phyloP scores from a whole-genome alignment of 1,139 yeast species.

The Pichia sp. region DNA sequence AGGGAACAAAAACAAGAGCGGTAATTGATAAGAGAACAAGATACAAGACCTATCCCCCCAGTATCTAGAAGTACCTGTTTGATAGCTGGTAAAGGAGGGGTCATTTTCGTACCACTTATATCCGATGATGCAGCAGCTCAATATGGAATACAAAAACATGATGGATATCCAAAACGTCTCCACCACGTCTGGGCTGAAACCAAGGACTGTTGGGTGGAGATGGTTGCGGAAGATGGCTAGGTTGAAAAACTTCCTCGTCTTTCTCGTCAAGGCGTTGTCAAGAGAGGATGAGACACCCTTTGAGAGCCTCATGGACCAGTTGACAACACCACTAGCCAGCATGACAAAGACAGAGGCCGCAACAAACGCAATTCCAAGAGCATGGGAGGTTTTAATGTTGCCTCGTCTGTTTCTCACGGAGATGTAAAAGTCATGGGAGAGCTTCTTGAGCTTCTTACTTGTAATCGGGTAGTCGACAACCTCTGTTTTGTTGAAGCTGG shows the following conservation, averaged over 20 bases:
- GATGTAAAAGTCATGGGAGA: constrained; percentile 36
- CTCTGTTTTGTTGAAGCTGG: constrained; percentile 11
- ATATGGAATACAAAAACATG: constrained; percentile 42
- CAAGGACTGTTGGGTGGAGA: constrained; percentile 35
- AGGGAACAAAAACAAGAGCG: constrained; percentile 54
- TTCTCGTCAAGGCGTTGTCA: constrained; percentile 37
- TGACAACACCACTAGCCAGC: constrained; percentile 38
- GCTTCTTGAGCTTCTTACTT: constrained; percentile 22
- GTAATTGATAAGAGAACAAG: constrained; percentile 48
- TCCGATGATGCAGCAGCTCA: constrained; percentile 29
- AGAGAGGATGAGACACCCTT: constrained; percentile 36
- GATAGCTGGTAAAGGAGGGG: constrained; percentile 36
- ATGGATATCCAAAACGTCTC: constrained; percentile 49
- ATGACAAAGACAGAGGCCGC: constrained; percentile 49
- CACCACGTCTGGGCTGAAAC: constrained; percentile 59
- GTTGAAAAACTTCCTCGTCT: constrained; percentile 40
- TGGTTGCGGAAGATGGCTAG: constrained; percentile 50
- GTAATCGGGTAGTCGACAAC: constrained; percentile 20
- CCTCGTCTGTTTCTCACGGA: constrained; percentile 35
- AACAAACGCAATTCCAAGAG: constrained; percentile 45
- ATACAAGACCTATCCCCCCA: constrained; percentile 62
- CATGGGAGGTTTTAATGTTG: constrained; percentile 41
- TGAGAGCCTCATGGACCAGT: constrained; percentile 40
- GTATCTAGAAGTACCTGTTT: constrained; percentile 47
- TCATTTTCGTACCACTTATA: constrained; percentile 41